Conservation (phyloP, 176 grass and related monocot genomes). For the Neostapfia colusana region DNA sequence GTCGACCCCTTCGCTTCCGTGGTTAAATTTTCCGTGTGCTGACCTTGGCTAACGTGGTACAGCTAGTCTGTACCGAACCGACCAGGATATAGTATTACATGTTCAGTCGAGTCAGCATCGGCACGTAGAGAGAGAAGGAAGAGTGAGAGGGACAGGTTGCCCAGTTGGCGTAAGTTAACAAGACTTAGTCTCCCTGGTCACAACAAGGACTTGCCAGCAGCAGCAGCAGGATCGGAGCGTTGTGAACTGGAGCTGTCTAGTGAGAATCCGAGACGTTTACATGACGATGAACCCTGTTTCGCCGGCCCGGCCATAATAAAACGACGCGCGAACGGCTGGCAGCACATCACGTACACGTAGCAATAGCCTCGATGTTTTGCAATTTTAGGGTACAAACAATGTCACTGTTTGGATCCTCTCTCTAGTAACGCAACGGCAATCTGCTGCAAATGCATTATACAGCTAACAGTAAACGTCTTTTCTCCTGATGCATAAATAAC, state of each 20-base stretch:
- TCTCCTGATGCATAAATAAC: background rate
- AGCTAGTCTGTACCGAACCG: conserved; percentile 3
- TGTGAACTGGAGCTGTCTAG: conserved; percentile 21
- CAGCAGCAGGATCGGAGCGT: conserved; percentile 8
- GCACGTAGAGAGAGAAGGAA: background rate
- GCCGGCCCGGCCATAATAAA: background rate
- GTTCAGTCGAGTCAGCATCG: background rate
- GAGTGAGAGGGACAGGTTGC: background rate
- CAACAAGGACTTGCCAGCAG: conserved; percentile 26
- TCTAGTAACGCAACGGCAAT: background rate
- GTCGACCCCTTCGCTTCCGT: background rate
- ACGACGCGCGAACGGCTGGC: conserved; percentile 39
- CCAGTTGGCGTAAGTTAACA: background rate
- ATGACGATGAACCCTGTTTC: conserved; percentile 5
- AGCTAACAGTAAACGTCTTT: background rate
- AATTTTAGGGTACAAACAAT: background rate
- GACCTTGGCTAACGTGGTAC: conserved; percentile 34
- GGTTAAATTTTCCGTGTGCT: background rate
- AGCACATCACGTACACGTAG: too few species aligned
- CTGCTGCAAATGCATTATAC: background rate
- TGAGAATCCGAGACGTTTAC: conserved; percentile 23
- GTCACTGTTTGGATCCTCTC: background rate
- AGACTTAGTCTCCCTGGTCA: background rate
- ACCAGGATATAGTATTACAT: background rate
- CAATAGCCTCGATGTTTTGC: background rate